Evolutionary conservation across 2,329 filamentous ascomycete species (phyloP).

Genomic region (Emergomyces pasteurianus): DNA sequence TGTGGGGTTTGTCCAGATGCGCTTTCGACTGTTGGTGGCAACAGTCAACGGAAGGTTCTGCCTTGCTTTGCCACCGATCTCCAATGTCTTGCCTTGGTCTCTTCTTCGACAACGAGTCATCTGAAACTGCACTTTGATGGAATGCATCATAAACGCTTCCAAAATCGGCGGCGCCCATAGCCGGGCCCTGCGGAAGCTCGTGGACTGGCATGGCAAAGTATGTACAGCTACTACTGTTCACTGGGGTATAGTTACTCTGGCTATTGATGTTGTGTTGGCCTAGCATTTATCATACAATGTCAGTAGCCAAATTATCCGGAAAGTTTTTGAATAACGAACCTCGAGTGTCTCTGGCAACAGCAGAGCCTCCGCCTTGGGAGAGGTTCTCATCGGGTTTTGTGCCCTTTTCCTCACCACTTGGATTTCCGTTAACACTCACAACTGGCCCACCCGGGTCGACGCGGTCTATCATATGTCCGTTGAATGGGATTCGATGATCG

Average conservation of each 20-base stretch:
- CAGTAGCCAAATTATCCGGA: background rate
- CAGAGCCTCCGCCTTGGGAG: background rate
- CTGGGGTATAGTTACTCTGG: too few species aligned
- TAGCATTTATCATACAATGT: background rate
- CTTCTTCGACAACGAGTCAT: background rate
- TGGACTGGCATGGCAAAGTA: constrained; percentile 36
- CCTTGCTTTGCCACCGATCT: background rate
- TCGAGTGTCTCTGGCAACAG: background rate
- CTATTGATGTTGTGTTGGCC: background rate
- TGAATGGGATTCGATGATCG: constrained; percentile 3
- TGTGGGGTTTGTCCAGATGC: background rate
- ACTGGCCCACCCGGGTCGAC: constrained; percentile 49
- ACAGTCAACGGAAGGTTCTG: background rate
- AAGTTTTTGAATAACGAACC: background rate
- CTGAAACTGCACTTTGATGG: background rate
- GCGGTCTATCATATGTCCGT: constrained; percentile 13
- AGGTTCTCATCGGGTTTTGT: background rate
- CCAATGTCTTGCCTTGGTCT: background rate
- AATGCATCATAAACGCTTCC: background rate
- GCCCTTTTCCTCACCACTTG: constrained; percentile 31
- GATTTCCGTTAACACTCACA: constrained; percentile 40
- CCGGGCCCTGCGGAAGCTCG: background rate
- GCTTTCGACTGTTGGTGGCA: background rate
- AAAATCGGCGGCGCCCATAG: background rate
- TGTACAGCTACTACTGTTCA: constrained; percentile 31